Conservation (phyloP, 768 basidiomycete species). For the Kwoniella mangroviensis region DNA sequence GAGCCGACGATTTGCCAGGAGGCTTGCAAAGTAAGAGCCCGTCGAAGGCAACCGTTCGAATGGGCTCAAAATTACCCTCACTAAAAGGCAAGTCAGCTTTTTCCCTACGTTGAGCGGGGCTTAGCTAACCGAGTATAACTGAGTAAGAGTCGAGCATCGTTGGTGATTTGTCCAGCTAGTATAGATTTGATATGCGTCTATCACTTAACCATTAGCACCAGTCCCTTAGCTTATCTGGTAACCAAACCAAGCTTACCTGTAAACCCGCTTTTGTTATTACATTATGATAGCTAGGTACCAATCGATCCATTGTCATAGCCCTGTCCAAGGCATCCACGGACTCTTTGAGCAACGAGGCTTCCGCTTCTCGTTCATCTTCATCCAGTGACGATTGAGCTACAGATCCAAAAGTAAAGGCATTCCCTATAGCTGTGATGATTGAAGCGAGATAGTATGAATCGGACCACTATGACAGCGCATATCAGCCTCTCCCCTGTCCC, state of each 20-base stretch:
- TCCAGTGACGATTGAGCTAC: constrained; percentile 14
- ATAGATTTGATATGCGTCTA: constrained; percentile 37
- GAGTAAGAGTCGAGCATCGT: constrained; percentile 66
- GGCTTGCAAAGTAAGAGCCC: constrained; percentile 76
- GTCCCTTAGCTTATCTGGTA: background rate
- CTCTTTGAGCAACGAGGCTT: constrained; percentile 66
- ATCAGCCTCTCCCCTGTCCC: background rate
- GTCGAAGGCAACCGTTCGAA: constrained; percentile 92
- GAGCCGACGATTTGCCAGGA: constrained; percentile 78
- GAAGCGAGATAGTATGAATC: constrained; percentile 90
- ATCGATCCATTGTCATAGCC: constrained; percentile 90
- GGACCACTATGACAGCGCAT: constrained; percentile 67
- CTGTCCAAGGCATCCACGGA: constrained; percentile 82
- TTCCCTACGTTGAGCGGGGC: background rate
- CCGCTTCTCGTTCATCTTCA: constrained; percentile 20
- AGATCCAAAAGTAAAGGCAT: constrained; percentile 68
- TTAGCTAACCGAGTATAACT: constrained; percentile 77
- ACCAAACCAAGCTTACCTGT: constrained; percentile 66
- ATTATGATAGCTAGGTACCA: constrained; percentile 93
- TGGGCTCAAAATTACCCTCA: constrained; percentile 90
- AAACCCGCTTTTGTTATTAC: constrained; percentile 87
- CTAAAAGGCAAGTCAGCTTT: constrained; percentile 59
- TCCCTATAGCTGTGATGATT: constrained; percentile 79
- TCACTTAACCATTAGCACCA: background rate
- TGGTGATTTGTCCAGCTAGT: constrained; percentile 36